Evolutionary conservation across 345 rosid species (phyloP).

Genomic region (Brassica carinata): DNA sequence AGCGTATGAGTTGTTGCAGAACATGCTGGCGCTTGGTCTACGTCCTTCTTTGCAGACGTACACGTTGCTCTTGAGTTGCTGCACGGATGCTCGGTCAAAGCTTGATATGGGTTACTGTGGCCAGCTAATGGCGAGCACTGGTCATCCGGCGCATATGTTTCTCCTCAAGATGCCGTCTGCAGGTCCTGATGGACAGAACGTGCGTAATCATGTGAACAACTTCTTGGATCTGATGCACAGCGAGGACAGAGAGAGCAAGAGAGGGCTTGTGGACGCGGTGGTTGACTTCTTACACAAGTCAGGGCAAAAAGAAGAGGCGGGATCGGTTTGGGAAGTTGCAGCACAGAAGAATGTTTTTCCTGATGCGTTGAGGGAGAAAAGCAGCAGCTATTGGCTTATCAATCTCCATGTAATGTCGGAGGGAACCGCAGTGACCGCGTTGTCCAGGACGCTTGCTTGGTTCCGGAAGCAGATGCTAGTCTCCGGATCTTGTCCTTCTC

Average conservation of each 20-base stretch:
- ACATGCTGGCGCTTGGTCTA: conserved; percentile 73
- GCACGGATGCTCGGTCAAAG: conserved; percentile 75
- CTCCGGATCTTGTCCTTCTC: conserved; percentile 65
- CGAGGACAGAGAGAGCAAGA: conserved; percentile 96
- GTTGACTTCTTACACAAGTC: conserved; percentile 92
- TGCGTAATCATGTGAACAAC: conserved; percentile 66
- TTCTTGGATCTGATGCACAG: conserved; percentile 91
- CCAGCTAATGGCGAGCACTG: conserved; percentile 74
- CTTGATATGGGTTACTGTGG: conserved; percentile 73
- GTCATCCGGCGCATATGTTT: conserved; percentile 87
- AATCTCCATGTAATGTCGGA: conserved; percentile 98
- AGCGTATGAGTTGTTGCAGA: conserved; percentile 72
- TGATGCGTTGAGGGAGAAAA: conserved; percentile 74
- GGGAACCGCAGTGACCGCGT: conserved; percentile 84
- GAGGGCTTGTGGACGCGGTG: conserved; percentile 86
- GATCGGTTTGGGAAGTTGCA: conserved; percentile 92
- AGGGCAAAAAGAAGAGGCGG: conserved; percentile 89
- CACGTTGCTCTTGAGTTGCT: conserved; percentile 83
- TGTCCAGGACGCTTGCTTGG: conserved; percentile 89
- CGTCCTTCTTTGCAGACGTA: conserved; percentile 82
- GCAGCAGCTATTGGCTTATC: conserved; percentile 84
- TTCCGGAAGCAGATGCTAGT: conserved; percentile 71
- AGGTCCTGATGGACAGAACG: conserved; percentile 89
- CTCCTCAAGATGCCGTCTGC: conserved; percentile 75
- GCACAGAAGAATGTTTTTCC: conserved; percentile 81